Evolutionary conservation across 495 filamentous ascomycete genomes (phyloP).

Genomic region (Trichoderma asperelloides): DNA sequence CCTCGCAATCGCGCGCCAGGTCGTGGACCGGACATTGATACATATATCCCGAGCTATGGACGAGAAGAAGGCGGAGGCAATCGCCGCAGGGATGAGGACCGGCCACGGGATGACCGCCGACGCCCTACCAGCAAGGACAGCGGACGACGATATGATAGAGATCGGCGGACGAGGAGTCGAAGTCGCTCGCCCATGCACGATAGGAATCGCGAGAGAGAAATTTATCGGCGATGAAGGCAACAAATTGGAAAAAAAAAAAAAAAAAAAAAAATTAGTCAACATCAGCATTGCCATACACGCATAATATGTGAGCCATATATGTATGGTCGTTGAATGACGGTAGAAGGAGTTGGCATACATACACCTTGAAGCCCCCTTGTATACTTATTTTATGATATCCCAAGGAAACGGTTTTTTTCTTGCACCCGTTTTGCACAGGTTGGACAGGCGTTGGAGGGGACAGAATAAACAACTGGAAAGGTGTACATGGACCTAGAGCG

Average conservation of each 20-base stretch:
- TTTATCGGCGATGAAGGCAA: slow-evolving; percentile 31
- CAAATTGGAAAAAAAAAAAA: background rate
- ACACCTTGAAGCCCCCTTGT: background rate
- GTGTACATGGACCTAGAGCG: background rate
- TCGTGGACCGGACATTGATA: slow-evolving; percentile 39
- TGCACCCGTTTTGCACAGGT: background rate
- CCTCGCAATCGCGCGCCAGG: slow-evolving; percentile 23
- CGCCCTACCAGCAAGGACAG: slow-evolving; percentile 19
- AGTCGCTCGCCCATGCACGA: slow-evolving; percentile 40
- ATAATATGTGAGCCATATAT: background rate
- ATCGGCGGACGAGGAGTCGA: slow-evolving; percentile 37
- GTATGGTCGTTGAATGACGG: background rate
- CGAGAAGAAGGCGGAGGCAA: slow-evolving; percentile 12
- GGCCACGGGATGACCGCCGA: slow-evolving; percentile 36
- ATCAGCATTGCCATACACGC: background rate
- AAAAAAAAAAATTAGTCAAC: background rate
- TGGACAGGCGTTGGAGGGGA: background rate
- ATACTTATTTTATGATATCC: slow-evolving; percentile 5
- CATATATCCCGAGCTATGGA: slow-evolving; percentile 52
- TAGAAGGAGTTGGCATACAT: background rate
- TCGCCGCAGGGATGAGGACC: slow-evolving; percentile 24
- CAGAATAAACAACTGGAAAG: background rate
- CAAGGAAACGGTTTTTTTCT: background rate
- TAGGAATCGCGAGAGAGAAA: slow-evolving; percentile 28
- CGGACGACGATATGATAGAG: slow-evolving; percentile 31